Conservation (phyloP, 352 stramenopile genomes). For the Blastocystis sp. region DNA sequence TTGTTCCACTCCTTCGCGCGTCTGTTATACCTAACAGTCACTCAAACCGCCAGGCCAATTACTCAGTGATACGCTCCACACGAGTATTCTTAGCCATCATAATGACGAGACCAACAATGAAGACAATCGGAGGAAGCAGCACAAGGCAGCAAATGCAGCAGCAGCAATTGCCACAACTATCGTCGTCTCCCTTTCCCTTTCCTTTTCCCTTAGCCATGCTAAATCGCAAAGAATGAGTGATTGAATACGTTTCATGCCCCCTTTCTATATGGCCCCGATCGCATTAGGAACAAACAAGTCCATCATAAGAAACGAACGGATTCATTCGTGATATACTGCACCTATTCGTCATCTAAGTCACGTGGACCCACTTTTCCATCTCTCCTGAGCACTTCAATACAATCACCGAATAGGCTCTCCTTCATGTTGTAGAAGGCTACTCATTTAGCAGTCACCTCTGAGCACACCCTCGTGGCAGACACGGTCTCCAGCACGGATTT, state of each 20-base stretch:
- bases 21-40: slow-evolving; percentile 30
- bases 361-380: slow-evolving; percentile 27
- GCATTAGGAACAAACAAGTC: slow-evolving; percentile 9
- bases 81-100: slow-evolving; percentile 29
- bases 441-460: neutral
- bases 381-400: slow-evolving; percentile 28
- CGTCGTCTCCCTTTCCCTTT: slow-evolving; percentile 53
- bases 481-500: slow-evolving; percentile 41
- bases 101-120: slow-evolving; percentile 29
- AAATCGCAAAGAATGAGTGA: neutral
- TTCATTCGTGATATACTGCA: slow-evolving; percentile 36
- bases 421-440: slow-evolving; percentile 60
- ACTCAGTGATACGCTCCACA: slow-evolving; percentile 46
- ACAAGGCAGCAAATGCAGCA: slow-evolving; percentile 42
- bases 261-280: neutral
- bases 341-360: neutral
- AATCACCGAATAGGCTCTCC: slow-evolving; percentile 50
- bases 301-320: slow-evolving; percentile 54
- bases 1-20: neutral
- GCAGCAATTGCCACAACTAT: slow-evolving; percentile 45
- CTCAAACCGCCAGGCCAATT: neutral
- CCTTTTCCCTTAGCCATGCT: slow-evolving; percentile 62
- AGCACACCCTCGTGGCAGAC: slow-evolving; percentile 40
- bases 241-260: neutral
- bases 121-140: slow-evolving; percentile 21